Percentiles rank a stretch among this genome's conserved stretches.
Evolutionary conservation across 306 rosid genomes (phyloP).

Genomic region (Gastrolobium bilobum): DNA sequence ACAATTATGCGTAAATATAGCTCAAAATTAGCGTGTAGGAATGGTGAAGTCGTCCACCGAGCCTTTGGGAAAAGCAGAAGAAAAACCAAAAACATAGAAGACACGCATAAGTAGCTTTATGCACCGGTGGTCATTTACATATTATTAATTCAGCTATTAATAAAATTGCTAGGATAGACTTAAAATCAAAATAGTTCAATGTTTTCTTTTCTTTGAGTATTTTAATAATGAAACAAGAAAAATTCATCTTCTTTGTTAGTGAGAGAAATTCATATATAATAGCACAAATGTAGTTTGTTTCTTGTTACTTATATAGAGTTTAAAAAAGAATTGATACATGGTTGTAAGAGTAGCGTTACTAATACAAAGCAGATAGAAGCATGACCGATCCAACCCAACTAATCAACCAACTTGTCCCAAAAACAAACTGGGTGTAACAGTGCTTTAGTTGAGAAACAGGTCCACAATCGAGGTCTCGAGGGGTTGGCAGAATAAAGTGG

Average conservation of each 20-base stretch:
- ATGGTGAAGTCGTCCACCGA: background rate
- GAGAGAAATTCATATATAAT: no score
- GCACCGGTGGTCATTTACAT: no score
- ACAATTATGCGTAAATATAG: background rate
- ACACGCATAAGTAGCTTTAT: background rate
- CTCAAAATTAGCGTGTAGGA: background rate
- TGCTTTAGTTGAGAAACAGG: background rate
- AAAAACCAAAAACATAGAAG: background rate
- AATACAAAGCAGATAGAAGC: background rate
- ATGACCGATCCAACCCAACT: conserved; percentile 20
- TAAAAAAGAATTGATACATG: background rate
- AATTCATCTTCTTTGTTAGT: background rate
- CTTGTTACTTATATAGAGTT: background rate
- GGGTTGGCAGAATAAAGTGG: background rate
- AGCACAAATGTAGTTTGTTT: background rate
- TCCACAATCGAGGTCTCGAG: background rate
- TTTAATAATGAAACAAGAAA: no score
- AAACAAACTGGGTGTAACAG: background rate
- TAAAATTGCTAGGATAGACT: no score
- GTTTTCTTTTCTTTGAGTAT: no score
- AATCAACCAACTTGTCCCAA: conserved; percentile 12
- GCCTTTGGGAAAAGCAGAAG: background rate
- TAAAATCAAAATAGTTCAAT: no score
- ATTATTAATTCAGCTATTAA: no score
- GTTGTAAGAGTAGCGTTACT: background rate